Conservation (phyloP, 257 asterid species). For the Echites panduratus region DNA sequence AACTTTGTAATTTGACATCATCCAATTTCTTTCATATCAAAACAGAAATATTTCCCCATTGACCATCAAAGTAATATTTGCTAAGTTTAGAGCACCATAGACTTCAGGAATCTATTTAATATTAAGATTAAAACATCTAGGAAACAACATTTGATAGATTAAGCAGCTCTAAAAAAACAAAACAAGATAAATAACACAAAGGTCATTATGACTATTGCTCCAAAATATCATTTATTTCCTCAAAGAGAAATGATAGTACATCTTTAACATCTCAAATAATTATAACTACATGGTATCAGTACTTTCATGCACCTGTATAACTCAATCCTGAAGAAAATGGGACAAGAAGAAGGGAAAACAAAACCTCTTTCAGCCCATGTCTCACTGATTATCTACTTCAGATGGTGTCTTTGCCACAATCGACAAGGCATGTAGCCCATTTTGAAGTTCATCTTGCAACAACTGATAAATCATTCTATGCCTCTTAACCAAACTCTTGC, state of each 20-base stretch:
- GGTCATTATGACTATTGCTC: background rate
- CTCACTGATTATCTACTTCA: constrained; percentile 39
- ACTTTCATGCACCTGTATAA: constrained; percentile 7
- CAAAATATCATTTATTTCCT: background rate
- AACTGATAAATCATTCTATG: constrained; percentile 66
- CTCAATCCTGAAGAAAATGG: constrained; percentile 5
- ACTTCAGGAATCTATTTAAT: background rate
- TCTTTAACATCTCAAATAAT: background rate
- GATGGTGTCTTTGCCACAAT: constrained; percentile 73
- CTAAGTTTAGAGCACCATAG: background rate
- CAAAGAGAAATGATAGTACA: constrained; percentile 2
- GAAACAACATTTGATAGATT: background rate
- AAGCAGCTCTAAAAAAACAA: background rate
- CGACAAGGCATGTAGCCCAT: constrained; percentile 67
- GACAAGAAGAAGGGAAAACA: constrained; percentile 8
- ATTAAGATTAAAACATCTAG: background rate
- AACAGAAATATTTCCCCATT: background rate
- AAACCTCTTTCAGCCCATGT: constrained; percentile 23
- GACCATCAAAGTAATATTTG: background rate
- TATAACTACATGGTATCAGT: background rate
- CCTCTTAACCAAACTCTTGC: constrained; percentile 92
- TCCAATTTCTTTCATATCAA: background rate
- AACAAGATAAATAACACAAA: background rate
- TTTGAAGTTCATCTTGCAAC: constrained; percentile 78
- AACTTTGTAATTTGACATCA: background rate